Percentiles rank a stretch among this genome's conserved stretches.
These are phyloP conservation scores for Fusarium torreyae DNA, from an alignment of 2,329 filamentous ascomycete genomes.

Conservation along the genomic window DNA sequence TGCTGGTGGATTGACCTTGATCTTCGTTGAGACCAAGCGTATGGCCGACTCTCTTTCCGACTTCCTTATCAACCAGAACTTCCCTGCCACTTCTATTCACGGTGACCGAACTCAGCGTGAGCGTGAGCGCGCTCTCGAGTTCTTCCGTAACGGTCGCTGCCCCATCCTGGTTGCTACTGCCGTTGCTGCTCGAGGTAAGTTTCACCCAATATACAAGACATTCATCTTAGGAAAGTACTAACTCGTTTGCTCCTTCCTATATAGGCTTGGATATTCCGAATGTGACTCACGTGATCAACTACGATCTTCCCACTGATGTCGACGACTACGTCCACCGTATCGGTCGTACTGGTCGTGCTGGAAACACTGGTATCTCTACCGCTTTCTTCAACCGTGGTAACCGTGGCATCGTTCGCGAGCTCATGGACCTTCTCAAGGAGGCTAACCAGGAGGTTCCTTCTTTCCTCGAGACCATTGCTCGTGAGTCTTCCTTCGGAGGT, in stretches of 20 bases:
- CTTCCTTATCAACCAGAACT: constrained; percentile 98
- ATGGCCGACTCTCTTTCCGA: constrained; percentile 99
- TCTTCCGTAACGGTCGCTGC: constrained; percentile 96
- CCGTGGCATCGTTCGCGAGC: constrained; percentile 95
- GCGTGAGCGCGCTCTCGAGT: constrained; percentile 96
- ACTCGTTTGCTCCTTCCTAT: fast-evolving
- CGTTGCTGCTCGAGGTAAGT: constrained; percentile 79
- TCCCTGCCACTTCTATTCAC: constrained; percentile 98
- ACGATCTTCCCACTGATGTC: constrained; percentile 98
- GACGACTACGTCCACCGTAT: constrained; percentile 99
- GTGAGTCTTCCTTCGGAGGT: constrained; percentile 89
- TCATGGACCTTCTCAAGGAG: constrained; percentile 98
- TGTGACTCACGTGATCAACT: constrained; percentile 98
- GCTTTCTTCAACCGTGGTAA: constrained; percentile 99
- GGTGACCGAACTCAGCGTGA: constrained; percentile 98
- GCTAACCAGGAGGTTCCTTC: constrained; percentile 95
- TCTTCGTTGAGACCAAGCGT: constrained; percentile 99
- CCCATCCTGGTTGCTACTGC: constrained; percentile 97
- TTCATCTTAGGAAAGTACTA: no score
- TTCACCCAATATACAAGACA: neutral
- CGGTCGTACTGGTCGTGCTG: constrained; percentile 99
- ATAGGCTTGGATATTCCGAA: constrained; percentile 91
- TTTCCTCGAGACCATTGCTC: constrained; percentile 97
- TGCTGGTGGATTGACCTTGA: constrained; percentile 88
- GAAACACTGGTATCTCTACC: constrained; percentile 98